A percentile compares a stretch with the other conserved stretches of the same genome.
Conservation (phyloP, 768 basidiomycete genomes). For the Piloderma croceum region DNA sequence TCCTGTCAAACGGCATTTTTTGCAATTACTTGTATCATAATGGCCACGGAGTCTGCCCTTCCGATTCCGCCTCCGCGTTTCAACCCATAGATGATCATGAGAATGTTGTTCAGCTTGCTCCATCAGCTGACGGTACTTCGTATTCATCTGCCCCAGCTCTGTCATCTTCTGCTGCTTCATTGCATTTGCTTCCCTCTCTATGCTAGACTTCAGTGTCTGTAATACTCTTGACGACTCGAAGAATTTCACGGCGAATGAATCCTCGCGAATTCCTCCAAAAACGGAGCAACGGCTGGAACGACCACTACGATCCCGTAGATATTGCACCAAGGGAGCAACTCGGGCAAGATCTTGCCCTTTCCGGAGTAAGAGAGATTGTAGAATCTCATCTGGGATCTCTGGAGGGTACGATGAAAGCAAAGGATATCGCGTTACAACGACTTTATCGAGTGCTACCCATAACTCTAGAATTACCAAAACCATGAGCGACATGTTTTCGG, state of each 20-base stretch:
- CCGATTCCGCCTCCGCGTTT: too few species aligned
- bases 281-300: constrained; percentile 24
- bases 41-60: too few species aligned
- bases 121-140: constrained; percentile 14
- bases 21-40: too few species aligned
- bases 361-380: constrained; percentile 39
- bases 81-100: constrained; percentile 10
- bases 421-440: constrained; percentile 29
- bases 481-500: constrained; percentile 38
- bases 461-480: constrained; percentile 41
- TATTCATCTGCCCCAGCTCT: constrained; percentile 23
- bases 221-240: constrained; percentile 20
- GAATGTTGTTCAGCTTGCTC: constrained; percentile 2
- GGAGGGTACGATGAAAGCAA: constrained; percentile 41
- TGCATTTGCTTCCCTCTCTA: constrained; percentile 22
- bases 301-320: constrained; percentile 27
- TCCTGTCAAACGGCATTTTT: too few species aligned
- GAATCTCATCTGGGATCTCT: constrained; percentile 32
- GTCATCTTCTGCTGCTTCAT: constrained; percentile 15
- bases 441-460: constrained; percentile 43
- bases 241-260: constrained; percentile 32
- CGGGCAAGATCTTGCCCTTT: constrained; percentile 23
- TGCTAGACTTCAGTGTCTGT: constrained; percentile 19
- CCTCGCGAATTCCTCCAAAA: constrained; percentile 14
- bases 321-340: constrained; percentile 19